These are phyloP conservation scores for Suillus subalutaceus DNA, from an alignment of 768 basidiomycete genomes.

Conservation along the genomic window DNA sequence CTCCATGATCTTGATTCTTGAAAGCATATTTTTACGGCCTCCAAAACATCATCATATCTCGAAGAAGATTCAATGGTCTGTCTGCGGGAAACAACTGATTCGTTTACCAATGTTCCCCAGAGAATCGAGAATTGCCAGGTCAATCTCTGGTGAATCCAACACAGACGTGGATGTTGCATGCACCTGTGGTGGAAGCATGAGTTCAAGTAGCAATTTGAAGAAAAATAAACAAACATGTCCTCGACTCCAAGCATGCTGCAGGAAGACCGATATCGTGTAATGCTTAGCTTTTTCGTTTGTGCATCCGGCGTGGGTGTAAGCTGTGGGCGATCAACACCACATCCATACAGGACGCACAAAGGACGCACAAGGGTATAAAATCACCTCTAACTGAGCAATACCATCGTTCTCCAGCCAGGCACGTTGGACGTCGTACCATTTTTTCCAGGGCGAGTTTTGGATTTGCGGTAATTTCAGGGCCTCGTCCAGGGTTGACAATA, in stretches of 20 bases:
- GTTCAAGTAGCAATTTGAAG: not conserved
- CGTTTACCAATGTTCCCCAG: constrained; percentile 16
- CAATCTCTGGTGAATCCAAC: constrained; percentile 21
- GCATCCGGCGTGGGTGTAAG: constrained; percentile 16
- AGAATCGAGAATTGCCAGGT: constrained; percentile 17
- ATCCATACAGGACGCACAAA: not conserved
- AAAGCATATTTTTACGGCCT: constrained; percentile 17
- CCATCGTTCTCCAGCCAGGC: constrained; percentile 22
- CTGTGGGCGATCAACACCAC: constrained; percentile 1
- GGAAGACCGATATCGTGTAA: constrained; percentile 13
- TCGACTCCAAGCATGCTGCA: constrained; percentile 22
- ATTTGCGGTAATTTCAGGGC: constrained; percentile 15
- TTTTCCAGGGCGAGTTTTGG: constrained; percentile 17
- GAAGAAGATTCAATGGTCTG: not conserved
- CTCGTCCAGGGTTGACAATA: constrained; percentile 13
- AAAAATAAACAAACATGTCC: constrained; percentile 12
- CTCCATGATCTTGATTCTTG: constrained; percentile 19
- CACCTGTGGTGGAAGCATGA: constrained; percentile 12
- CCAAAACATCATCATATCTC: constrained; percentile 22
- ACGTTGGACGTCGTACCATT: constrained; percentile 19
- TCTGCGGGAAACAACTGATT: not conserved
- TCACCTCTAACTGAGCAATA: constrained; percentile 19
- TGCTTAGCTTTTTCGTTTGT: constrained; percentile 17
- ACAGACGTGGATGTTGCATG: constrained; percentile 21
- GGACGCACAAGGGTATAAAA: constrained; percentile 22